These are phyloP conservation scores for Trichocomaceae sp. DNA, from an alignment of 2,329 filamentous ascomycete species.

Conservation along the genomic window DNA sequence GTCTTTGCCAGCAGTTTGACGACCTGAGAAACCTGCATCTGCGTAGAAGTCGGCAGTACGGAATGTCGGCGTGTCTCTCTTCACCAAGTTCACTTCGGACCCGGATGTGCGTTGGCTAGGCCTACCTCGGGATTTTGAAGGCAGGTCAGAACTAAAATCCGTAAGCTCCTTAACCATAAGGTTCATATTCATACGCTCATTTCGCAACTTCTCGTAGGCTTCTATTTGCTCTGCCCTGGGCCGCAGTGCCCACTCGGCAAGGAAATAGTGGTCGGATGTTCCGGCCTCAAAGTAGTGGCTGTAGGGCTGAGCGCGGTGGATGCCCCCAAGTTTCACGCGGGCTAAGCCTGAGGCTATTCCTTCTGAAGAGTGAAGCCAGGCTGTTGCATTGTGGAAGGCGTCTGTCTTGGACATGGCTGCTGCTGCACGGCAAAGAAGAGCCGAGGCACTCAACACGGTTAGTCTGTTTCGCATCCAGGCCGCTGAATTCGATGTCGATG, in stretches of 20 bases:
- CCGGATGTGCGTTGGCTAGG: background rate
- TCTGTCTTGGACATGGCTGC: conserved; percentile 28
- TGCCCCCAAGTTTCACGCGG: conserved; percentile 35
- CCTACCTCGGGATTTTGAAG: background rate
- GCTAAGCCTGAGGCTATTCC: no score
- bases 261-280: background rate
- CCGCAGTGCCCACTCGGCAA: background rate
- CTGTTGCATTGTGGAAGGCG: conserved; percentile 24
- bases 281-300: background rate
- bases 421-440: conserved; percentile 27
- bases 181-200: no score
- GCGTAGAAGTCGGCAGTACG: background rate
- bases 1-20: background rate
- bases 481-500: background rate
- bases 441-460: conserved; percentile 27
- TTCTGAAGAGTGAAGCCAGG: conserved; percentile 27
- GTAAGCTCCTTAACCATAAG: no score
- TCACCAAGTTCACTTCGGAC: no score
- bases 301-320: conserved; percentile 34
- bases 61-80: background rate
- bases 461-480: conserved; percentile 35
- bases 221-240: background rate
- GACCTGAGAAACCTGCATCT: background rate
- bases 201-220: background rate
- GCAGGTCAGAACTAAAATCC: background rate